These are phyloP conservation scores for Tuber indicum DNA, from an alignment of 495 filamentous ascomycete genomes.

Conservation along the genomic window DNA sequence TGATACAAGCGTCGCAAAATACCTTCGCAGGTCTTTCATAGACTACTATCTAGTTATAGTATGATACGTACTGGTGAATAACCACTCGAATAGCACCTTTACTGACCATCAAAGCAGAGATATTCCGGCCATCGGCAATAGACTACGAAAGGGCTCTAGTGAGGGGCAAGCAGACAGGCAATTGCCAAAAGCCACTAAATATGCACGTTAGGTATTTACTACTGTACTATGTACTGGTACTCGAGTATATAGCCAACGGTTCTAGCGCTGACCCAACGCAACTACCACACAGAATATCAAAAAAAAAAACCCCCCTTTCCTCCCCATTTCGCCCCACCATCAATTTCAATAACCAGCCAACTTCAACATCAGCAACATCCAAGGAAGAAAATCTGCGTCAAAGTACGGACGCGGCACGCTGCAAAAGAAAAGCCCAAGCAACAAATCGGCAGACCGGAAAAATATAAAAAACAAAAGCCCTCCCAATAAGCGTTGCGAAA, in stretches of 20 bases:
- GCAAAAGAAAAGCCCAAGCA: neutral
- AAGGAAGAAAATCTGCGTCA: neutral
- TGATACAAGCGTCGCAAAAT: neutral
- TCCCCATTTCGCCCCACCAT: neutral
- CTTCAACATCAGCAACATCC: neutral
- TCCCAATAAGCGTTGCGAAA: neutral
- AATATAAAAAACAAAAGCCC: neutral
- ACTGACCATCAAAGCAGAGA: neutral
- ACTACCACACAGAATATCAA: neutral
- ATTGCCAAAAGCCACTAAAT: neutral
- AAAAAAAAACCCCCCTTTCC: neutral
- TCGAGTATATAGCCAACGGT: neutral
- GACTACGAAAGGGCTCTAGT: neutral
- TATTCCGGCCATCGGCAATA: neutral
- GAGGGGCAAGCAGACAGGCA: neutral
- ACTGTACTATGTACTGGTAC: no score
- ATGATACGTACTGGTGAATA: neutral
- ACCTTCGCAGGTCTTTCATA: neutral
- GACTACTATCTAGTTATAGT: neutral
- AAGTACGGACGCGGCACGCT: neutral
- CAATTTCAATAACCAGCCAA: neutral
- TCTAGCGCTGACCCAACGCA: neutral
- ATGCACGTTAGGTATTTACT: neutral
- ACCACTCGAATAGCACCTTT: neutral
- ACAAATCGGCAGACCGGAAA: neutral